A percentile compares a stretch with the other conserved stretches of the same genome.
Evolutionary conservation across 768 basidiomycete species (phyloP).

Genomic region (Trametes gibbosa): DNA sequence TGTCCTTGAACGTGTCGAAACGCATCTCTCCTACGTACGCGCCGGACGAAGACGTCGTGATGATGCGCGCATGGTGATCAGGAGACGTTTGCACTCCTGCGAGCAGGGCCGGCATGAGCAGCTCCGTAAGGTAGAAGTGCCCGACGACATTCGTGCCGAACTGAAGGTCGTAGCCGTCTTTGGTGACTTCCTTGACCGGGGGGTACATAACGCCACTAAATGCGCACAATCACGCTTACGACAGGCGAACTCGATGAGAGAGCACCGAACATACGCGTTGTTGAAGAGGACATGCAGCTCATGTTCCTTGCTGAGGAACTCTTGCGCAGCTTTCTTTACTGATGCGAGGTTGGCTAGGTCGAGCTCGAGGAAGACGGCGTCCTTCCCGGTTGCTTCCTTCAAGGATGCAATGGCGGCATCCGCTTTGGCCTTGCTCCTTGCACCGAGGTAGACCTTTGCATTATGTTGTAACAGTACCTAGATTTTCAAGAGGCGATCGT

Average conservation of each 20-base stretch:
- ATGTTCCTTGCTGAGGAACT: slow-evolving; percentile 42
- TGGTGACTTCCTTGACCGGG: slow-evolving; percentile 41
- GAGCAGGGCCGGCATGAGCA: slow-evolving; percentile 48
- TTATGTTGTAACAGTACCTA: slow-evolving; percentile 55
- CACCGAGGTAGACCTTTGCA: slow-evolving; percentile 65
- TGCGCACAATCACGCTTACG: background rate
- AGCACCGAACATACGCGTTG: slow-evolving; percentile 41
- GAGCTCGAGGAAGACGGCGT: slow-evolving; percentile 42
- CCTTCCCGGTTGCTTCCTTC: slow-evolving; percentile 41
- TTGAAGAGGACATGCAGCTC: slow-evolving; percentile 51
- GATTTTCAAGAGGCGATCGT: too few relatives aligned
- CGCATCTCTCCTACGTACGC: slow-evolving; percentile 35
- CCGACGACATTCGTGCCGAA: slow-evolving; percentile 59
- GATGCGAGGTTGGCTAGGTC: slow-evolving; percentile 40
- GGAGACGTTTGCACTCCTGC: slow-evolving; percentile 38
- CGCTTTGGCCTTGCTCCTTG: slow-evolving; percentile 44
- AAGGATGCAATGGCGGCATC: slow-evolving; percentile 52
- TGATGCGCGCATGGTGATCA: slow-evolving; percentile 44
- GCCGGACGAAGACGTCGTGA: slow-evolving; percentile 45
- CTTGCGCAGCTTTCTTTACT: slow-evolving; percentile 38
- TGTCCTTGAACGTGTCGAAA: slow-evolving; percentile 38
- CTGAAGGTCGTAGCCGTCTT: slow-evolving; percentile 50
- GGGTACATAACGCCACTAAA: slow-evolving; percentile 48
- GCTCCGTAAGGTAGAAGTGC: slow-evolving; percentile 30
- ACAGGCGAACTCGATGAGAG: background rate